Evolutionary conservation across 305 asterid genomes (phyloP), one percentile per base, ranked within the genome.

Genomic region (Striga hermonthica): DNA sequence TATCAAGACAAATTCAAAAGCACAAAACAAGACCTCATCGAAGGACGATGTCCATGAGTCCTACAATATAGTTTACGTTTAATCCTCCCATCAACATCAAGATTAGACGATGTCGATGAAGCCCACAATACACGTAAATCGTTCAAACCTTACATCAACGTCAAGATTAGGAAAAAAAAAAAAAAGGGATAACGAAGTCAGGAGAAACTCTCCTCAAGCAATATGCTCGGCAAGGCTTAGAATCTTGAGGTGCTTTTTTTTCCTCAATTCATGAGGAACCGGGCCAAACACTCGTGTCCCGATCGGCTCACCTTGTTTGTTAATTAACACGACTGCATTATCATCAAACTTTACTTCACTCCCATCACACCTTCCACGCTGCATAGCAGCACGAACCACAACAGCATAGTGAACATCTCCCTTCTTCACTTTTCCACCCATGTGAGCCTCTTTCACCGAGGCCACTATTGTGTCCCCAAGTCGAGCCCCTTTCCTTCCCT

Each of bases 341-440:
- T 93, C 96, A 31, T 93, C 97, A 61, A 93, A 90, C 83, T 88
- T 88, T 55, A 90, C 85, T 75, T 88, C 92, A 4, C 97, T 90
- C 62, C 97, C 95, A 49, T 90, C 97, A 68, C 89, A 83, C 5
- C 97, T 91, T 16, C 95, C 95, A 0, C 80, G 76, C 61, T 75
- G 96, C 97, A 90, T 88, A 5, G 97, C 96, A 67, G 94, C 97
- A 64, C 95, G 92, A 31, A 93, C 94, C 3, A 90, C 99, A 47
- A 93, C 95, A n/a, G 92, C 97, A 44, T 87, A 80, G 64, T 69
- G 79, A 13, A 88, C 92, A 3, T 88, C 89, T 9, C 97, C 99
- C 74, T 88, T 93, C 79, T 90, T 88, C 74, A 89, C 94, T 72
- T 88, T 86, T 44, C 97, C 97, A 10, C 89, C 94, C 60, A 79